These are phyloP conservation scores for Cladosporium sp. DNA, from an alignment of 2,329 filamentous ascomycete species.

Conservation along the genomic window DNA sequence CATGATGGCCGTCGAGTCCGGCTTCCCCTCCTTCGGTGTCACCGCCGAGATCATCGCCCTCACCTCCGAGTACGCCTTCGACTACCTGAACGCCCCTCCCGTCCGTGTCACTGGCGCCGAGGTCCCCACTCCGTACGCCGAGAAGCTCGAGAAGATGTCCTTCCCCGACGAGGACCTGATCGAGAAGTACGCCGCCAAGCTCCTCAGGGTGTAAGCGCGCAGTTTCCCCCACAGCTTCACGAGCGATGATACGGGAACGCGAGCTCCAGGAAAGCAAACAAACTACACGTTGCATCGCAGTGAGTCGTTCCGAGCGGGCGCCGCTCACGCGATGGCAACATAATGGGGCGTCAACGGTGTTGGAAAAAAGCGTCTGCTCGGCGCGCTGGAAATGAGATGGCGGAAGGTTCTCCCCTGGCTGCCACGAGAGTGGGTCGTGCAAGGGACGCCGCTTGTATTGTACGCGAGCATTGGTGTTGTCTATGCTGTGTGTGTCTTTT, in stretches of 20 bases:
- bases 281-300: too few relatives aligned
- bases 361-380: not conserved
- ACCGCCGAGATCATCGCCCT: slow-evolving; percentile 87
- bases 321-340: not conserved
- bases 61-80: slow-evolving; percentile 95
- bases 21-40: slow-evolving; percentile 93
- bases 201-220: slow-evolving; percentile 62
- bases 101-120: slow-evolving; percentile 94
- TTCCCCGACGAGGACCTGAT: slow-evolving; percentile 91
- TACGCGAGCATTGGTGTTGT: slow-evolving; percentile 8
- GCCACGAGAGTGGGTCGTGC: too few relatives aligned
- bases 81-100: slow-evolving; percentile 91
- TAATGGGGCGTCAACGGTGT: slow-evolving; percentile 9
- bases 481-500: not conserved
- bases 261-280: too few relatives aligned
- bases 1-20: slow-evolving; percentile 86
- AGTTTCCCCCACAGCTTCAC: not conserved
- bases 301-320: not conserved
- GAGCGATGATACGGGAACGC: not conserved
- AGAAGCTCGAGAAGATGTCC: slow-evolving; percentile 86
- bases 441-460: slow-evolving; percentile 5
- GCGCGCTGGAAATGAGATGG: too few relatives aligned
- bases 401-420: too few relatives aligned
- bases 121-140: slow-evolving; percentile 91
- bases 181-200: slow-evolving; percentile 79